A percentile compares a stretch with the other conserved stretches of the same genome.
Evolutionary conservation across 768 basidiomycete species (phyloP).

Genomic region (Lentinula lateritia): DNA sequence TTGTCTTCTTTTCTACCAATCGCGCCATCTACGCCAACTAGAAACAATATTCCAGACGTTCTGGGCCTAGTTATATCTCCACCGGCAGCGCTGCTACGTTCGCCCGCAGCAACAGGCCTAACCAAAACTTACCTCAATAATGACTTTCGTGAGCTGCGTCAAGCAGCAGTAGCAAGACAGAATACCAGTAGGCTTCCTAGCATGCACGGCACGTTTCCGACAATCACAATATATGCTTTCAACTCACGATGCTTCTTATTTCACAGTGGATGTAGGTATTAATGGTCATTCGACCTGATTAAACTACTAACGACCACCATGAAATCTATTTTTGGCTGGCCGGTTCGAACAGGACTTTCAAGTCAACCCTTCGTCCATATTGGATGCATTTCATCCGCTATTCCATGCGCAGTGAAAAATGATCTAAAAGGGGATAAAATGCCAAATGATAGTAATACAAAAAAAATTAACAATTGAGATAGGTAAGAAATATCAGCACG

Average conservation of each 20-base stretch:
- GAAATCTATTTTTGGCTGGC: constrained; percentile 4
- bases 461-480: constrained; percentile 9
- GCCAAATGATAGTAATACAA: constrained; percentile 12
- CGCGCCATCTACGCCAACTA: constrained; percentile 49
- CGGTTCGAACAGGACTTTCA: constrained; percentile 24
- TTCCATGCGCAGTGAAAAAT: constrained; percentile 2
- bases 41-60: constrained; percentile 48
- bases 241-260: neutral
- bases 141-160: constrained; percentile 75
- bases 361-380: constrained; percentile 20
- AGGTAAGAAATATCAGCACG: constrained; percentile 4
- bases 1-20: constrained; percentile 13
- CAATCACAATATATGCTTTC: too few species aligned
- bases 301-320: constrained; percentile 8
- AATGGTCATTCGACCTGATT: constrained; percentile 18
- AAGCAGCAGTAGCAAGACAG: constrained; percentile 61
- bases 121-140: constrained; percentile 81
- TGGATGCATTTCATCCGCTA: constrained; percentile 16
- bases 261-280: constrained; percentile 46
- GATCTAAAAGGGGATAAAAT: neutral
- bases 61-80: constrained; percentile 67
- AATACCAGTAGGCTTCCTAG: constrained; percentile 86
- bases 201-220: constrained; percentile 54
- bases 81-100: constrained; percentile 62
- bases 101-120: constrained; percentile 68